These are phyloP conservation scores for Cutaneotrichosporon dermatis DNA, from an alignment of 1,284 basidiomycete species.

Conservation along the genomic window DNA sequence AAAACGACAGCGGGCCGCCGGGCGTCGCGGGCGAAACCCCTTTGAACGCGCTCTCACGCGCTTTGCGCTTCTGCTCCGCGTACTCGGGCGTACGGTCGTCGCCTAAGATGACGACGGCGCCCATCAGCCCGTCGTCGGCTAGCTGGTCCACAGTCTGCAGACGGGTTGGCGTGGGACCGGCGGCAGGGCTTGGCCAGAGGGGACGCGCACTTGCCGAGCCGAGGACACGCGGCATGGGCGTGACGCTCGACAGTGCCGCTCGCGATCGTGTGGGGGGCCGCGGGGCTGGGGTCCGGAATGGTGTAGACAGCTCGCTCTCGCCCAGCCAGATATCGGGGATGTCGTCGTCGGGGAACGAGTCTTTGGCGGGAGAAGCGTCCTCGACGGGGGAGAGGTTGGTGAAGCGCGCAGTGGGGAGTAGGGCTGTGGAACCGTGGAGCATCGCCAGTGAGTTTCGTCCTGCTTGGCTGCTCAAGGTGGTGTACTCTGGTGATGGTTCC, in stretches of 20 bases:
- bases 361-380: not conserved
- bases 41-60: conserved; percentile 29
- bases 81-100: conserved; percentile 12
- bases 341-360: not conserved
- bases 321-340: no score
- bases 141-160: conserved; percentile 14
- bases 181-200: not conserved
- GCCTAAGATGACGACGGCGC: conserved; percentile 9
- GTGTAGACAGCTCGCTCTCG: not conserved
- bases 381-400: not conserved
- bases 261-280: not conserved
- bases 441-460: not conserved
- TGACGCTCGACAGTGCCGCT: not conserved
- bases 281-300: not conserved
- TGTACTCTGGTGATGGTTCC: conserved; percentile 8
- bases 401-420: not conserved
- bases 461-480: not conserved
- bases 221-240: not conserved
- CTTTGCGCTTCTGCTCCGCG: conserved; percentile 23
- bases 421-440: not conserved
- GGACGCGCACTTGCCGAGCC: not conserved
- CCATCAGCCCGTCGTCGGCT: conserved; percentile 13
- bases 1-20: conserved; percentile 18
- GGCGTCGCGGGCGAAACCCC: conserved; percentile 26
- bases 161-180: not conserved